These are phyloP conservation scores for Ilex paraguariensis DNA, from an alignment of 305 asterid species.

Conservation along the genomic window DNA sequence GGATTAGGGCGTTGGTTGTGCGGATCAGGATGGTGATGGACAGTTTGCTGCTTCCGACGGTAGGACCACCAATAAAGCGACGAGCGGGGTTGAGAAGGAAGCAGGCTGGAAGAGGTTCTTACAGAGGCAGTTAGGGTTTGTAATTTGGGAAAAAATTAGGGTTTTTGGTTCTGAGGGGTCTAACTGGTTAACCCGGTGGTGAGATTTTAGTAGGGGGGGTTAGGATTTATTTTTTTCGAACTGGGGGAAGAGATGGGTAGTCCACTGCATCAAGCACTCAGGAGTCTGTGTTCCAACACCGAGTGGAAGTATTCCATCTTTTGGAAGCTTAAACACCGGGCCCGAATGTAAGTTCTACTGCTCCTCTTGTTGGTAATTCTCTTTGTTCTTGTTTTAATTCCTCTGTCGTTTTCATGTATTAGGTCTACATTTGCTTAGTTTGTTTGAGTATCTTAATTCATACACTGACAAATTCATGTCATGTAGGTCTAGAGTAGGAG, in stretches of 20 bases:
- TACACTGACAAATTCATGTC: too few species aligned
- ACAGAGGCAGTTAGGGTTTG: slow-evolving; percentile 89
- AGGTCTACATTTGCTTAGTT: slow-evolving; percentile 3
- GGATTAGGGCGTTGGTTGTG: slow-evolving; percentile 23
- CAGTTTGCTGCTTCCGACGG: slow-evolving; percentile 78
- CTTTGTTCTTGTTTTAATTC: not conserved
- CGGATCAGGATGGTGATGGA: slow-evolving; percentile 62
- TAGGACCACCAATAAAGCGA: slow-evolving; percentile 97
- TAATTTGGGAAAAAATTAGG: slow-evolving; percentile 39
- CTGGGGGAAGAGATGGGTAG: slow-evolving; percentile 60
- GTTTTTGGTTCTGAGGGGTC: slow-evolving; percentile 1
- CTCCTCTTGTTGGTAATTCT: slow-evolving; percentile 11
- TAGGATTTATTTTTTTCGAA: slow-evolving; percentile 17
- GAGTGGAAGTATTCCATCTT: slow-evolving; percentile 92
- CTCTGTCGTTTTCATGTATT: slow-evolving; percentile 10
- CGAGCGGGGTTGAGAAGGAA: slow-evolving; percentile 85
- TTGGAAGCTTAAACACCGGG: slow-evolving; percentile 83
- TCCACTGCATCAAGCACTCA: slow-evolving; percentile 62
- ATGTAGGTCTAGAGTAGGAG: too few species aligned
- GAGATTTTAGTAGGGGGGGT: slow-evolving; percentile 17
- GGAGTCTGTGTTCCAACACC: slow-evolving; percentile 69
- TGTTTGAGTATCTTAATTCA: not conserved
- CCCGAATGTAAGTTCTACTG: slow-evolving; percentile 68
- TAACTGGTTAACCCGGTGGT: slow-evolving; percentile 1
- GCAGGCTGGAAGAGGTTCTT: slow-evolving; percentile 99